Conservation (phyloP, 805 yeast genomes). For the Teunomyces lycoperdinae region DNA sequence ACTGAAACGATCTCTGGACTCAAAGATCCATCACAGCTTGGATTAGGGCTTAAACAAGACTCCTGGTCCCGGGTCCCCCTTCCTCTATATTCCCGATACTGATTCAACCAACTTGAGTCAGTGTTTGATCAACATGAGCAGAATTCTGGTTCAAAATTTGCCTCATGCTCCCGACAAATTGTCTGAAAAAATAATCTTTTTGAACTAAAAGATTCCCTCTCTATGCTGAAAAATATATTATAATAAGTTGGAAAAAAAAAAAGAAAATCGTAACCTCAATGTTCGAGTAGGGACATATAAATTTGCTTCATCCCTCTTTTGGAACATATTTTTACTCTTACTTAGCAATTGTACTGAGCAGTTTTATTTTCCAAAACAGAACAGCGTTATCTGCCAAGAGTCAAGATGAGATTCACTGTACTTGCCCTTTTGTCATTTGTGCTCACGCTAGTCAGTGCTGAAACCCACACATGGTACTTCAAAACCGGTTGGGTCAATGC, state of each 20-base stretch:
- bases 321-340: neutral
- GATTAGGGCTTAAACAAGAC: no score
- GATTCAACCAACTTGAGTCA: neutral
- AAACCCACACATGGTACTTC: slow-evolving; percentile 64
- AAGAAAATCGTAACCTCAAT: neutral
- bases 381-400: slow-evolving; percentile 1
- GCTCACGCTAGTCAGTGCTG: slow-evolving; percentile 22
- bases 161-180: neutral
- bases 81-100: neutral
- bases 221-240: neutral
- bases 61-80: no score
- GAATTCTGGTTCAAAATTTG: no score
- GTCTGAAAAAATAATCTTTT: neutral
- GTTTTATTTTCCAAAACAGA: neutral
- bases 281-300: neutral
- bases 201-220: neutral
- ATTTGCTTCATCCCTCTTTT: slow-evolving; percentile 3
- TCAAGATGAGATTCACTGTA: neutral
- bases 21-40: no score
- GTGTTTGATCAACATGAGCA: no score
- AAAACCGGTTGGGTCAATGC: slow-evolving; percentile 64
- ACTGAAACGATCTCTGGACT: neutral
- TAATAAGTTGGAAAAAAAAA: neutral
- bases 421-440: slow-evolving; percentile 2
- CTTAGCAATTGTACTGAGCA: slow-evolving; percentile 1